Percentiles rank a stretch among this genome's conserved stretches.
phyloP scores from a whole-genome alignment of 2,329 filamentous ascomycete genomes.

The Clonostachys byssicola region DNA sequence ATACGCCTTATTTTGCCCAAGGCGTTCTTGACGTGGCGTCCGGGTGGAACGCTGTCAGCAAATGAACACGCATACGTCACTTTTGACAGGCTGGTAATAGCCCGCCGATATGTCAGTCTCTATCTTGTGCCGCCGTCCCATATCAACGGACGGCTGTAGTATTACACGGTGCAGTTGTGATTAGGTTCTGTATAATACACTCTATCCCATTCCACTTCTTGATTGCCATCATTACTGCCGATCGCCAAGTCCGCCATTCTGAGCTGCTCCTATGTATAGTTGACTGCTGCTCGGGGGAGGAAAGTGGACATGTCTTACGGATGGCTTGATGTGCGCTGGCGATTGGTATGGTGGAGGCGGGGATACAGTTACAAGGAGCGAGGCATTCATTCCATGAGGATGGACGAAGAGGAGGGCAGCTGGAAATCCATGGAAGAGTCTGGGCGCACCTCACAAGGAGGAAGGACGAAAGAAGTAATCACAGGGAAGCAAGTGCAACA shows the following conservation, averaged over 20 bases:
- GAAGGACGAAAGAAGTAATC: not conserved
- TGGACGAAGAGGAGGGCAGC: not conserved
- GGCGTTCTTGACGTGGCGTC: not conserved
- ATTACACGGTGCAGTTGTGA: not conserved
- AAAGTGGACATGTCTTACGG: not conserved
- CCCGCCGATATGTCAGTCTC: not conserved
- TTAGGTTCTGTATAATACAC: not conserved
- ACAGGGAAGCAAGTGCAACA: not conserved
- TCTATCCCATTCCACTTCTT: not conserved
- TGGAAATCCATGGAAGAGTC: not conserved
- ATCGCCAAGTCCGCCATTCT: not conserved
- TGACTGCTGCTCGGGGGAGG: not conserved
- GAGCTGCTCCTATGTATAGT: not conserved
- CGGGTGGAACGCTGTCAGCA: not conserved
- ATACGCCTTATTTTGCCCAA: not conserved
- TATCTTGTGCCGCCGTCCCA: not conserved
- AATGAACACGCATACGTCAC: not conserved
- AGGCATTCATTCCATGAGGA: not conserved
- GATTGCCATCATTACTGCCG: not conserved
- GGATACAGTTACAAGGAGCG: not conserved
- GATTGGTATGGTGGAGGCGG: not conserved
- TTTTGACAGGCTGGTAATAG: not conserved
- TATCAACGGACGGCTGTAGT: not conserved
- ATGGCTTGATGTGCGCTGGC: not conserved
- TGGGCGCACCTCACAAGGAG: not conserved